These are phyloP conservation scores for Kandelia obovata DNA, from an alignment of 345 rosid species.

Conservation along the genomic window DNA sequence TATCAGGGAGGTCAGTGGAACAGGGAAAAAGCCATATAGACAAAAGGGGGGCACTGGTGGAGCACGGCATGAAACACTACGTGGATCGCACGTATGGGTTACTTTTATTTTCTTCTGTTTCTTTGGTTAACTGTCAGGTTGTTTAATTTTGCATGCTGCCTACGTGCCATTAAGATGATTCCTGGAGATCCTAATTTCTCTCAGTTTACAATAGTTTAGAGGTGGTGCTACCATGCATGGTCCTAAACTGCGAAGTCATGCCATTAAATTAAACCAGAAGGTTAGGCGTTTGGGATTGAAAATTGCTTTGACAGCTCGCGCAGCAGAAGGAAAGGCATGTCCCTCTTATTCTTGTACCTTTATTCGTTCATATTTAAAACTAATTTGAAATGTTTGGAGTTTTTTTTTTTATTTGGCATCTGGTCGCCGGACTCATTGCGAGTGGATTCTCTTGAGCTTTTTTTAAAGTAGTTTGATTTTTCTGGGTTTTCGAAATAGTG, in stretches of 20 bases:
- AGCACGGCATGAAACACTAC: constrained; percentile 80
- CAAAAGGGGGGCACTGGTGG: constrained; percentile 90
- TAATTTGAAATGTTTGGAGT: no score
- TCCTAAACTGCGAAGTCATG: constrained; percentile 93
- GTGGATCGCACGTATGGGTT: constrained; percentile 73
- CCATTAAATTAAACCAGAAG: constrained; percentile 77
- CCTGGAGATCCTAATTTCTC: constrained; percentile 6
- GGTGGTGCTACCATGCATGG: constrained; percentile 90
- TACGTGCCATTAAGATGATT: not conserved
- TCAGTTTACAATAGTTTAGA: constrained; percentile 56
- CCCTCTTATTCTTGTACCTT: constrained; percentile 19
- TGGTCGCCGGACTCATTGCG: no score
- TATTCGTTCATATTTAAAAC: no score
- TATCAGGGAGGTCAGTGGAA: constrained; percentile 87
- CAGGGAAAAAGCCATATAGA: constrained; percentile 82
- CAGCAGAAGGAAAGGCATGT: constrained; percentile 90
- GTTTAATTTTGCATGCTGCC: not conserved
- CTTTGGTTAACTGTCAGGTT: no score
- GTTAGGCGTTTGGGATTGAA: constrained; percentile 85
- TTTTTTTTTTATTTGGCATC: no score
- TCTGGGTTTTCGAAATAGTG: not conserved
- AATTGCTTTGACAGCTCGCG: constrained; percentile 85
- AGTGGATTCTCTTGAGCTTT: no score
- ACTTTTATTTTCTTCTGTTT: no score
- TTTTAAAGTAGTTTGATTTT: not conserved